phyloP scores from a whole-genome alignment of 208 protist genomes.

The Acanthamoeba divionensis region DNA sequence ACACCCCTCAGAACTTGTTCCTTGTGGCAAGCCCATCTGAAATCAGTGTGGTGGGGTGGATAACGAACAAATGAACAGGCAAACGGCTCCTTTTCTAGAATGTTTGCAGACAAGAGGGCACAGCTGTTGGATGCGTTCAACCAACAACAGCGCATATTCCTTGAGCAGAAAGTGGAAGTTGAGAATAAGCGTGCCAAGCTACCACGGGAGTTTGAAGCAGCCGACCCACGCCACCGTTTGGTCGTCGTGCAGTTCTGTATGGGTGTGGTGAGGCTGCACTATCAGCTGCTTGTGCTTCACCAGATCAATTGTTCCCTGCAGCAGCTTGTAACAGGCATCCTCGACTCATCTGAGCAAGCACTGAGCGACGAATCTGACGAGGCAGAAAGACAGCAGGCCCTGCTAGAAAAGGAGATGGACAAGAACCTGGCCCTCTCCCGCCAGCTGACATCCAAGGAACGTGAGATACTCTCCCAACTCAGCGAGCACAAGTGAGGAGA shows the following conservation, averaged over 20 bases:
- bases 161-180: conserved; percentile 37
- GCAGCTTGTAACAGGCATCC: conserved; percentile 29
- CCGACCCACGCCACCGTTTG: not conserved
- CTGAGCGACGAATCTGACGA: conserved; percentile 18
- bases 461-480: conserved; percentile 1
- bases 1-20: too few species aligned
- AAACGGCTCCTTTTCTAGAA: not conserved
- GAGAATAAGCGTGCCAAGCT: conserved; percentile 28
- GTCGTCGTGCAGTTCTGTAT: conserved; percentile 38
- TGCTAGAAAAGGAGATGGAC: conserved; percentile 51
- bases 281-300: conserved; percentile 40
- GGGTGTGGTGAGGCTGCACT: conserved; percentile 27
- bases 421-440: not conserved
- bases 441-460: conserved; percentile 42
- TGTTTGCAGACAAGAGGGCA: conserved; percentile 29
- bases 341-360: not conserved
- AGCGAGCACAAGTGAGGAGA: too few species aligned
- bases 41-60: too few species aligned
- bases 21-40: too few species aligned
- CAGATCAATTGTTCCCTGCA: conserved; percentile 55
- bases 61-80: too few species aligned
- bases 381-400: not conserved
- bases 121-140: conserved; percentile 54
- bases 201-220: not conserved
- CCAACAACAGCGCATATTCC: conserved; percentile 37